phyloP scores from a whole-genome alignment of 106 monocot species.

The Acorus gramineus region DNA sequence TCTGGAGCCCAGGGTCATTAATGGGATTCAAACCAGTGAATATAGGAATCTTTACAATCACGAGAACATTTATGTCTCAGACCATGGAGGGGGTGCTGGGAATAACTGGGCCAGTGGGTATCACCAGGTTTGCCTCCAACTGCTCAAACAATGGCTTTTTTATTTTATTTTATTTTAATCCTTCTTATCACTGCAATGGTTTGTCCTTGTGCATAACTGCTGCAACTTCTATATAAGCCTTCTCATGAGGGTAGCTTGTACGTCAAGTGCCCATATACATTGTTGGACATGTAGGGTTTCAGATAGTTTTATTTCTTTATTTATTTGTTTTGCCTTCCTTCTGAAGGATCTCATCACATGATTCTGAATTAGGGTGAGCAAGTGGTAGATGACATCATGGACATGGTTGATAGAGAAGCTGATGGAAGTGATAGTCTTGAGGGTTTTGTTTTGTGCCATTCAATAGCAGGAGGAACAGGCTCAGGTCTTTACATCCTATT shows the following conservation, averaged over 20 bases:
- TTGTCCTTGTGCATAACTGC: too few relatives aligned
- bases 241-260: too few relatives aligned
- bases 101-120: conserved; percentile 99
- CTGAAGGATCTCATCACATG: too few relatives aligned
- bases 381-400: conserved; percentile 99
- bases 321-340: too few relatives aligned
- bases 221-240: too few relatives aligned
- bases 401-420: conserved; percentile 98
- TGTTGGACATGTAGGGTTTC: background rate
- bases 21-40: conserved; percentile 91
- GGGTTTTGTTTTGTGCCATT: conserved; percentile 97
- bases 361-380: conserved; percentile 61
- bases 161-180: background rate
- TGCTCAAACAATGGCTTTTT: background rate
- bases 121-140: conserved; percentile 52
- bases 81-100: conserved; percentile 97
- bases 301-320: too few relatives aligned
- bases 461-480: conserved; percentile 98
- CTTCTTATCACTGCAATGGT: background rate
- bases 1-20: conserved; percentile 94
- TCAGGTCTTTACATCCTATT: conserved; percentile 48
- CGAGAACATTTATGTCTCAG: conserved; percentile 86
- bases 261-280: background rate
- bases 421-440: conserved; percentile 99
- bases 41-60: conserved; percentile 99